phyloP scores from a whole-genome alignment of 2,329 filamentous ascomycete genomes.

The Thermoascus crustaceus region DNA sequence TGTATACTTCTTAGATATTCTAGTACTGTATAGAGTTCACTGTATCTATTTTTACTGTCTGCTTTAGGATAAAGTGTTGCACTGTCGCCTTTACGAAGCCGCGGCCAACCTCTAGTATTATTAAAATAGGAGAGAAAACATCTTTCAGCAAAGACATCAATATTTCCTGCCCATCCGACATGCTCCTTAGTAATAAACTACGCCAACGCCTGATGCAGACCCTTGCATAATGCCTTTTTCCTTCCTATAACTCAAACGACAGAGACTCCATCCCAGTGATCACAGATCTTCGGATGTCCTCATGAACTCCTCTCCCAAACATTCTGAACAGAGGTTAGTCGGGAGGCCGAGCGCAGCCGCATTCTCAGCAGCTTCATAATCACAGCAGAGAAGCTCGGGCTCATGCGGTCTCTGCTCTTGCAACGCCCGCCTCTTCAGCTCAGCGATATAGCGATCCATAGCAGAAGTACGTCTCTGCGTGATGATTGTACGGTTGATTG shows the following conservation, averaged over 20 bases:
- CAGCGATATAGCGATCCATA: constrained; percentile 1
- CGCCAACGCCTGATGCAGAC: neutral
- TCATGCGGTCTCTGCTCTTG: neutral
- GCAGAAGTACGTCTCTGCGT: neutral
- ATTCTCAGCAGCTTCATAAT: constrained; percentile 1
- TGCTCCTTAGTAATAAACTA: constrained; percentile 1
- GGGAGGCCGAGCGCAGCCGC: constrained; percentile 1
- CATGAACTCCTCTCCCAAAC: constrained; percentile 1
- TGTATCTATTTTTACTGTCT: too few relatives aligned
- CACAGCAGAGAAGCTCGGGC: neutral
- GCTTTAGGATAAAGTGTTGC: too few relatives aligned
- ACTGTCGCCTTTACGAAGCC: too few relatives aligned
- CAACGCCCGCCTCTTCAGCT: constrained; percentile 1
- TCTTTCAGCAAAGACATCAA: constrained; percentile 2
- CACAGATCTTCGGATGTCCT: neutral
- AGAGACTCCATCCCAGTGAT: neutral
- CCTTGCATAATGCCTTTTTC: constrained; percentile 1
- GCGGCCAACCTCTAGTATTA: neutral
- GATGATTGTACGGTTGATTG: neutral
- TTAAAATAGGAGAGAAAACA: constrained; percentile 1
- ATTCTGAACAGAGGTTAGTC: constrained; percentile 1
- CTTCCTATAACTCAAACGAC: constrained; percentile 3
- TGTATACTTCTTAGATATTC: too few relatives aligned
- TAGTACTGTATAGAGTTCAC: too few relatives aligned
- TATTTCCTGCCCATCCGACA: constrained; percentile 2